Percentiles rank a stretch among this genome's conserved stretches.
These are phyloP conservation scores for Lactarius sp. DNA, from an alignment of 768 basidiomycete genomes.

Conservation along the genomic window DNA sequence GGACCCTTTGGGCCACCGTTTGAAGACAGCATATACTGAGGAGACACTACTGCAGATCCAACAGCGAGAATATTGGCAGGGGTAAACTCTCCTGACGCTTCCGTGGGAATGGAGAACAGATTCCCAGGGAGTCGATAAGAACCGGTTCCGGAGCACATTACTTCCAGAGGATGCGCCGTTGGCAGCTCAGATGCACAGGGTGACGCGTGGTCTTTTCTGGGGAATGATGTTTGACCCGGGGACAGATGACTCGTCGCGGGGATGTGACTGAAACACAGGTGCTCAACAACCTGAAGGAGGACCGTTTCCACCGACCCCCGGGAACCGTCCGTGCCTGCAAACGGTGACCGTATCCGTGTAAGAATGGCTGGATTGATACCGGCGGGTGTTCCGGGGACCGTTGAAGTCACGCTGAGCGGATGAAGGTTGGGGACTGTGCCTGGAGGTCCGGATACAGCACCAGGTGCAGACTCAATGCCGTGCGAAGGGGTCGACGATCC, in stretches of 20 bases:
- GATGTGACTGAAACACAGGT: background rate
- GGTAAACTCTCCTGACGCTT: background rate
- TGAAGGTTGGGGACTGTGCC: background rate
- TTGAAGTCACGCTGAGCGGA: background rate
- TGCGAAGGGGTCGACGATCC: background rate
- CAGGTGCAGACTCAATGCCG: background rate
- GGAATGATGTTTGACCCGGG: conserved; percentile 2
- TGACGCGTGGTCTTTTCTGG: background rate
- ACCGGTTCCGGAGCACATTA: background rate
- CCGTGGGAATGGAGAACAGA: background rate
- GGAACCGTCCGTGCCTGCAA: background rate
- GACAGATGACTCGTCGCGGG: background rate
- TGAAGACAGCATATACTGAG: background rate
- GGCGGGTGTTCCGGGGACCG: background rate
- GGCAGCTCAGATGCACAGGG: background rate
- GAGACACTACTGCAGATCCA: conserved; percentile 1
- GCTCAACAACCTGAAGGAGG: conserved; percentile 9
- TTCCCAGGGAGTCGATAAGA: background rate
- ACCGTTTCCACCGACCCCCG: background rate
- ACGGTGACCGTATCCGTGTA: background rate
- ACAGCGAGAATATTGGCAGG: background rate
- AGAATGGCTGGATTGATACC: conserved; percentile 2
- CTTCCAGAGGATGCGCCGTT: background rate
- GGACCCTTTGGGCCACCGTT: background rate
- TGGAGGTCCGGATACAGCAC: background rate